phyloP scores from a whole-genome alignment of 768 basidiomycete species.

The Boletus subparvulus region DNA sequence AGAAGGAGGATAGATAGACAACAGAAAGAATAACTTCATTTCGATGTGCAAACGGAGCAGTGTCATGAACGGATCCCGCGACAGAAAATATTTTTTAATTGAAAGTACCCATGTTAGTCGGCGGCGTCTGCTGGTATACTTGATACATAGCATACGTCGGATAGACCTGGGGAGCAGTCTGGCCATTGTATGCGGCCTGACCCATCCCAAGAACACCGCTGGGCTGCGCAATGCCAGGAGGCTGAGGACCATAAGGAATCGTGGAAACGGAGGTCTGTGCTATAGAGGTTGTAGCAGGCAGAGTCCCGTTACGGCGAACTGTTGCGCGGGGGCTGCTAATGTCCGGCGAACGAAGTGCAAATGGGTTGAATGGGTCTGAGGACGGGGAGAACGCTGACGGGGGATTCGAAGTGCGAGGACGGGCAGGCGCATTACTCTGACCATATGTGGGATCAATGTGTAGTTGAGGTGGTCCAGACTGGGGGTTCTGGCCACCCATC shows the following conservation, averaged over 20 bases:
- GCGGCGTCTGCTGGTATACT: conserved; percentile 75
- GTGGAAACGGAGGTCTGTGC: conserved; percentile 30
- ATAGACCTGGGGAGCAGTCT: conserved; percentile 66
- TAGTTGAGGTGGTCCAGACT: conserved; percentile 72
- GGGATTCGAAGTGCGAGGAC: conserved; percentile 45
- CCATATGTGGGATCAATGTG: conserved; percentile 68
- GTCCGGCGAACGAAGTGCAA: conserved; percentile 51
- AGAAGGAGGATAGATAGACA: conserved; percentile 33
- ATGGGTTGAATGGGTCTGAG: conserved; percentile 58
- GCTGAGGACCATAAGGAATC: conserved; percentile 57
- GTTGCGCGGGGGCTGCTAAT: conserved; percentile 49
- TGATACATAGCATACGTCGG: conserved; percentile 79
- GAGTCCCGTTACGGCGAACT: conserved; percentile 44
- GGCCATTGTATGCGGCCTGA: conserved; percentile 61
- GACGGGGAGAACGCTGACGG: conserved; percentile 50
- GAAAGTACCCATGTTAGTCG: conserved; percentile 74
- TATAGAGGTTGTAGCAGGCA: conserved; percentile 34
- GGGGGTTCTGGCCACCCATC: conserved; percentile 86
- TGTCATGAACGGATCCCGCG: conserved; percentile 44
- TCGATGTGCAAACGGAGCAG: conserved; percentile 31
- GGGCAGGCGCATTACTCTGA: conserved; percentile 41
- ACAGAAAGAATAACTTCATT: conserved; percentile 34
- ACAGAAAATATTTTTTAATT: conserved; percentile 43
- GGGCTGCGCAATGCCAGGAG: conserved; percentile 58
- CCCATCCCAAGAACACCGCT: conserved; percentile 61